Percentiles rank a stretch among this genome's conserved stretches.
Conservation (phyloP, 2,329 filamentous ascomycete species). For the Ilyonectria sp. region DNA sequence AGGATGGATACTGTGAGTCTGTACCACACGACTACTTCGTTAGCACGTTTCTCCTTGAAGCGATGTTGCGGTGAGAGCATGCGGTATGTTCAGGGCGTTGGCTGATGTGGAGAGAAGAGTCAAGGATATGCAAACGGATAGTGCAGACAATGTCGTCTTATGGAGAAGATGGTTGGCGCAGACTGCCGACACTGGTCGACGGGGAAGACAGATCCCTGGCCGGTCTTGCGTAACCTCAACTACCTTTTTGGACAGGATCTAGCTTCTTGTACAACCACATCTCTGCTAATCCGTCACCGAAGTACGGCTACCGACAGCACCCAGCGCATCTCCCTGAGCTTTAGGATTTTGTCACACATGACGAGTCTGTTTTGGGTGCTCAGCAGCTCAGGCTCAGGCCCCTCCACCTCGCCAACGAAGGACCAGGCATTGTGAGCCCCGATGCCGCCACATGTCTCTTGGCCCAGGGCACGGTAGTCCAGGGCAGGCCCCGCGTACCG, state of each 20-base stretch:
- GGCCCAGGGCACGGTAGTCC: conserved; percentile 34
- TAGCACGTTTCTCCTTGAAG: conserved; percentile 10
- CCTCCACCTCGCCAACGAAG: conserved; percentile 40
- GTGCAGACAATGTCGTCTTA: conserved; percentile 30
- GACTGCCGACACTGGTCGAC: conserved; percentile 32
- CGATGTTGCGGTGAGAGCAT: conserved; percentile 3
- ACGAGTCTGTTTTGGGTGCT: conserved; percentile 37
- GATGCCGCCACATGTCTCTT: conserved; percentile 37
- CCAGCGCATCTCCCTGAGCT: conserved; percentile 32
- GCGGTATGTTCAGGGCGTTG: conserved; percentile 7
- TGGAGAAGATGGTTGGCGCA: conserved; percentile 29
- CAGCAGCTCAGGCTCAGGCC: conserved; percentile 32
- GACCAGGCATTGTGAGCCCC: conserved; percentile 34
- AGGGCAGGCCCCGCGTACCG: conserved; percentile 32
- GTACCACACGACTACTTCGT: conserved; percentile 15
- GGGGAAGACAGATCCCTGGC: conserved; percentile 38
- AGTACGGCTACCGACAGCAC: conserved; percentile 34
- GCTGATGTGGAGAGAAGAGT: conserved; percentile 11
- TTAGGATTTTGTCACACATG: conserved; percentile 38
- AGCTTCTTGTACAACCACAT: conserved; percentile 34
- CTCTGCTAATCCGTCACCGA: conserved; percentile 35
- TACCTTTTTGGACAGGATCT: conserved; percentile 42
- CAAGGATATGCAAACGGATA: conserved; percentile 6
- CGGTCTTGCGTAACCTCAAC: conserved; percentile 42
- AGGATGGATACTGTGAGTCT: conserved; percentile 18